Percentiles rank a stretch among this genome's conserved stretches.
Evolutionary conservation across 1,139 yeast species (phyloP).

Genomic region (Blastobotrys malaysiensis): DNA sequence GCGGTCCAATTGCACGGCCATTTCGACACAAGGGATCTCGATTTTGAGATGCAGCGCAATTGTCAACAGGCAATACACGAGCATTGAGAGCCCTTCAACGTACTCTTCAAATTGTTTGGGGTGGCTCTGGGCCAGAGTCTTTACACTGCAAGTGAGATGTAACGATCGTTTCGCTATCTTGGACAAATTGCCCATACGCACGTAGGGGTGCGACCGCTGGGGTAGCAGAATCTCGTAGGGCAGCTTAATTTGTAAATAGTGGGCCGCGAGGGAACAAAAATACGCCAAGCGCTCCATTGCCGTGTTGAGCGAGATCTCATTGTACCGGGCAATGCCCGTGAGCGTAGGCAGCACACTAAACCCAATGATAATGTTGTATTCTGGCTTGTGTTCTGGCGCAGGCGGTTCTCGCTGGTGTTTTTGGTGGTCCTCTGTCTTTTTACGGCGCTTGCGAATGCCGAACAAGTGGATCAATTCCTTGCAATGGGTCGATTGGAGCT

Average conservation of each 20-base stretch:
- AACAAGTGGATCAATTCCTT: constrained; percentile 14
- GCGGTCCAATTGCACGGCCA: constrained; percentile 7
- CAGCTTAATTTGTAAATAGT: constrained; percentile 30
- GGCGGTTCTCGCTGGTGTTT: no score
- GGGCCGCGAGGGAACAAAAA: constrained; percentile 28
- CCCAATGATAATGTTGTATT: constrained; percentile 24
- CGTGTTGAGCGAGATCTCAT: constrained; percentile 27
- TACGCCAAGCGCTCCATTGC: constrained; percentile 33
- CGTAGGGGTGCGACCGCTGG: constrained; percentile 22
- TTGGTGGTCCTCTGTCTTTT: constrained; percentile 11
- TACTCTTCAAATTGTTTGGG: constrained; percentile 30
- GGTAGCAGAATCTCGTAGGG: constrained; percentile 33
- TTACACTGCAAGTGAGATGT: constrained; percentile 11
- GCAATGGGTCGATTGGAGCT: constrained; percentile 9
- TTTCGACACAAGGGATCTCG: constrained; percentile 10
- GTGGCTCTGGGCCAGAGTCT: constrained; percentile 19
- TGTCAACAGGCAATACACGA: constrained; percentile 28
- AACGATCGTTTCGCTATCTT: constrained; percentile 14
- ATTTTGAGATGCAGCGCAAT: constrained; percentile 20
- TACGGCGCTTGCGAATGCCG: constrained; percentile 16
- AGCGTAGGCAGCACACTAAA: constrained; percentile 31
- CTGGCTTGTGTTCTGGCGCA: neutral
- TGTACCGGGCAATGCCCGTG: constrained; percentile 27
- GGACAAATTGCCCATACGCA: constrained; percentile 22
- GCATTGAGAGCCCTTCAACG: constrained; percentile 33